Percentiles rank a stretch among this genome's conserved stretches.
phyloP scores from a whole-genome alignment of 169 alveolate species.

The Eimeria maxima region DNA sequence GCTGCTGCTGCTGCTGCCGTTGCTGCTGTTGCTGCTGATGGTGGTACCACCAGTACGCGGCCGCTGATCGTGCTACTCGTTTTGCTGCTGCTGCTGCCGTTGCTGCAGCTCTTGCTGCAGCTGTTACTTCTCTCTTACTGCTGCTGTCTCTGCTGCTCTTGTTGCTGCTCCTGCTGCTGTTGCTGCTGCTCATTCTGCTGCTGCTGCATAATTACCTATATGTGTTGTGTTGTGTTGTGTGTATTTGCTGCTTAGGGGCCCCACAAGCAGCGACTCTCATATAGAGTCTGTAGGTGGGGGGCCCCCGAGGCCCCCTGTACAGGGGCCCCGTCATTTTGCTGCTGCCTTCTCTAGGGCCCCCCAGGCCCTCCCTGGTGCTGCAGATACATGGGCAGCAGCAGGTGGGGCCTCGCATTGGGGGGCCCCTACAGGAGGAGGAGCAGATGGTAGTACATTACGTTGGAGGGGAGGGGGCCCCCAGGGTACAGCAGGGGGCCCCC shows the following conservation, averaged over 20 bases:
- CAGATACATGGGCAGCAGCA: neutral
- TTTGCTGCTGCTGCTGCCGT: conserved; percentile 1
- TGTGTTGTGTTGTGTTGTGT: neutral
- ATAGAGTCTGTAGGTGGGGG: conserved; percentile 23
- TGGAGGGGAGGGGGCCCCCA: conserved; percentile 29
- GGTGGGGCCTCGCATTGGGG: conserved; percentile 23
- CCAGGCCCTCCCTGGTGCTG: neutral
- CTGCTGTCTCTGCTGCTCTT: neutral
- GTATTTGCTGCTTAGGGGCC: neutral
- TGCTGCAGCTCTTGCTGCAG: neutral
- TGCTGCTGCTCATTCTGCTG: neutral
- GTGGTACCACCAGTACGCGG: too few species aligned
- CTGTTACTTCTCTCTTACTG: conserved; percentile 8
- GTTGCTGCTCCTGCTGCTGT: conserved; percentile 57
- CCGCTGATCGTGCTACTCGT: too few species aligned
- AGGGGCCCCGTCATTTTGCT: neutral
- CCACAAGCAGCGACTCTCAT: conserved; percentile 42
- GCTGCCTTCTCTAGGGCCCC: conserved; percentile 25
- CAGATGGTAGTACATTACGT: neutral
- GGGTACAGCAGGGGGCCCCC: conserved; percentile 25
- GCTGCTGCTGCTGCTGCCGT: neutral
- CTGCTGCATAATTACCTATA: neutral
- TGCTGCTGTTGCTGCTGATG: neutral
- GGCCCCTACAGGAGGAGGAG: neutral
- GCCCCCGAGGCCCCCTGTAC: neutral